A percentile compares a stretch with the other conserved stretches of the same genome.
Evolutionary conservation across 768 basidiomycete species (phyloP).

Genomic region (Kwoniella mangroviensis): DNA sequence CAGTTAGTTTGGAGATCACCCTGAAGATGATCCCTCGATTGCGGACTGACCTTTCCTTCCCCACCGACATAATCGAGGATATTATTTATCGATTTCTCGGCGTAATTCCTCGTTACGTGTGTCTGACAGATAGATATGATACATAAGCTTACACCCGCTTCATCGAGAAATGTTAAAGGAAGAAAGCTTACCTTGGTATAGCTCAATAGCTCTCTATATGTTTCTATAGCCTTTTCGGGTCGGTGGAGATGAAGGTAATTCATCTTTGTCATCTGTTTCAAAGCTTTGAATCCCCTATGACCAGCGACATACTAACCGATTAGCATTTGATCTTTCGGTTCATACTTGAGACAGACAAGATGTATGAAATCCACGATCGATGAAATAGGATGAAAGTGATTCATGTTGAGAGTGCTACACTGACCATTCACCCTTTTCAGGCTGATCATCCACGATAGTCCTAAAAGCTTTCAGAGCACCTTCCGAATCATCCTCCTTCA

Average conservation of each 20-base stretch:
- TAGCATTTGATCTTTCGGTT: background rate
- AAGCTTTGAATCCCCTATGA: slow-evolving; percentile 93
- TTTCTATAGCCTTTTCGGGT: slow-evolving; percentile 80
- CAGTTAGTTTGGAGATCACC: slow-evolving; percentile 69
- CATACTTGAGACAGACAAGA: too few species aligned
- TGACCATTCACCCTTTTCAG: slow-evolving; percentile 88
- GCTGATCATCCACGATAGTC: slow-evolving; percentile 85
- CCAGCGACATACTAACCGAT: background rate
- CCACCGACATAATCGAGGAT: slow-evolving; percentile 98
- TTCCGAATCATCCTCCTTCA: slow-evolving; percentile 93
- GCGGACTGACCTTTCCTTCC: slow-evolving; percentile 67
- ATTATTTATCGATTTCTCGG: slow-evolving; percentile 98
- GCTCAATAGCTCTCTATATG: slow-evolving; percentile 81
- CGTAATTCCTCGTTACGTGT: slow-evolving; percentile 62
- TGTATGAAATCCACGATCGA: too few species aligned
- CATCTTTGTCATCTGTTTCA: slow-evolving; percentile 96
- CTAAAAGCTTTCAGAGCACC: slow-evolving; percentile 87
- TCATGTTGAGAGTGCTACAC: background rate
- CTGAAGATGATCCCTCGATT: too few species aligned
- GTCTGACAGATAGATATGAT: slow-evolving; percentile 32
- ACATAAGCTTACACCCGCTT: background rate
- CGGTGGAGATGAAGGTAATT: slow-evolving; percentile 78
- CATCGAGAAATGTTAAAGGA: background rate
- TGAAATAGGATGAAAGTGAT: too few species aligned
- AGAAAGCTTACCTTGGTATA: slow-evolving; percentile 72